Conservation (phyloP, 768 basidiomycete genomes). For the Pulveroboletus sp. region DNA sequence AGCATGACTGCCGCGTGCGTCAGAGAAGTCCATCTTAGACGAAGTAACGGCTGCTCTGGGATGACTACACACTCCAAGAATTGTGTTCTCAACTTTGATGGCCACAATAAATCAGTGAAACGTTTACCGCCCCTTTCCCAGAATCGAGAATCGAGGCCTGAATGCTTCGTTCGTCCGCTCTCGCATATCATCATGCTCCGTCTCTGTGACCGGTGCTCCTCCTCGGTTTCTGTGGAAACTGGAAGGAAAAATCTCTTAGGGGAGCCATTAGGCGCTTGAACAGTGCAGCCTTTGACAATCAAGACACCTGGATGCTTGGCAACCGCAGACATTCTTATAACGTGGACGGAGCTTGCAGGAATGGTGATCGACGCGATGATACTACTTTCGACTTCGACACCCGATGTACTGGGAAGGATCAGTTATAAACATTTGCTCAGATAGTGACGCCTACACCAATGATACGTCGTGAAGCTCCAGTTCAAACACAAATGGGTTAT, state of each 20-base stretch:
- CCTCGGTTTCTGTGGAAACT: constrained; percentile 66
- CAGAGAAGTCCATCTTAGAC: constrained; percentile 82
- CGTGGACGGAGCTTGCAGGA: constrained; percentile 71
- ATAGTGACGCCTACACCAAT: constrained; percentile 55
- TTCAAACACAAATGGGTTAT: constrained; percentile 91
- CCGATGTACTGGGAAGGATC: constrained; percentile 63
- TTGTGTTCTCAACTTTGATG: constrained; percentile 31
- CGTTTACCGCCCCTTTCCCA: constrained; percentile 53
- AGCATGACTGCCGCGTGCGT: constrained; percentile 94
- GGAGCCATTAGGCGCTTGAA: constrained; percentile 71
- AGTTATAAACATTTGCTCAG: not conserved
- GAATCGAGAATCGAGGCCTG: constrained; percentile 66
- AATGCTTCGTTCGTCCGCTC: constrained; percentile 63
- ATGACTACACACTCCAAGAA: constrained; percentile 84
- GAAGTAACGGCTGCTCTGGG: constrained; percentile 81
- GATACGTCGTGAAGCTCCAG: constrained; percentile 80
- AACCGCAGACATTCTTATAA: constrained; percentile 65
- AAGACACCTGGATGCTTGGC: constrained; percentile 65
- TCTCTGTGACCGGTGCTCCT: constrained; percentile 51
- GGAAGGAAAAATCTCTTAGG: constrained; percentile 74
- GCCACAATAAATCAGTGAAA: constrained; percentile 23
- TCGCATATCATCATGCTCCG: constrained; percentile 64
- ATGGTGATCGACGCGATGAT: constrained; percentile 56
- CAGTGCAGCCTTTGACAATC: constrained; percentile 69
- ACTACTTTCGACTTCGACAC: constrained; percentile 67